Percentiles rank a stretch among this genome's conserved stretches.
Conservation (phyloP, 768 basidiomycete species). For the Mycena capillaripes region DNA sequence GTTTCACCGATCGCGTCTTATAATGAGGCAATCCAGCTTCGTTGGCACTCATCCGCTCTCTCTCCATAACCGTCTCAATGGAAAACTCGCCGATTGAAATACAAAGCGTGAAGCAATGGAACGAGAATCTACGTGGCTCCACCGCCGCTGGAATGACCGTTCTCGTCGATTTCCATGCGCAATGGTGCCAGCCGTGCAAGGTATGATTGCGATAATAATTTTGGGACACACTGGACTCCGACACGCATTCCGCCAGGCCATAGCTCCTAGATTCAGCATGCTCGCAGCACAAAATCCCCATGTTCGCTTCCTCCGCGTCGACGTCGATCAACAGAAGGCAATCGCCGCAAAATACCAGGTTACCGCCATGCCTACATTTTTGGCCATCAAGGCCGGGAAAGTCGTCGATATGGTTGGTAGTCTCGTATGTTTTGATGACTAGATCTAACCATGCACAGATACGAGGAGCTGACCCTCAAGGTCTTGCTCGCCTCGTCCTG, state of each 20-base stretch:
- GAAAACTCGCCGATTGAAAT: constrained; percentile 17
- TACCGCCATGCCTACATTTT: constrained; percentile 40
- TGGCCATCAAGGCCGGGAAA: constrained; percentile 36
- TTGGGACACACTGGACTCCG: not conserved
- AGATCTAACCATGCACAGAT: not conserved
- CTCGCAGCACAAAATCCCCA: constrained; percentile 35
- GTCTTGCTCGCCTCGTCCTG: constrained; percentile 24
- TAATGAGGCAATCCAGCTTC: not conserved
- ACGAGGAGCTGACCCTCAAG: constrained; percentile 37
- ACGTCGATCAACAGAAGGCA: constrained; percentile 34
- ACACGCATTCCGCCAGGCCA: constrained; percentile 7
- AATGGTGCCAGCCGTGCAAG: constrained; percentile 40
- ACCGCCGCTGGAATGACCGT: constrained; percentile 30
- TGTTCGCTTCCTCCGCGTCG: constrained; percentile 37
- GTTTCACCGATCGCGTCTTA: constrained; percentile 3
- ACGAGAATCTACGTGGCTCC: constrained; percentile 52
- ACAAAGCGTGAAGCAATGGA: constrained; percentile 49
- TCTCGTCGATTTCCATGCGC: constrained; percentile 34
- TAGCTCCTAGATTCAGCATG: constrained; percentile 31
- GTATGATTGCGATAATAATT: constrained; percentile 1
- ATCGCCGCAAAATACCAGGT: constrained; percentile 40
- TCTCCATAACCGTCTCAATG: constrained; percentile 1
- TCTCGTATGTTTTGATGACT: not conserved
- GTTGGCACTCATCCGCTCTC: not conserved
- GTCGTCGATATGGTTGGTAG: constrained; percentile 32